A percentile compares a stretch with the other conserved stretches of the same genome.
Conservation (phyloP, 352 stramenopile species). For the Phytopythium vexans region DNA sequence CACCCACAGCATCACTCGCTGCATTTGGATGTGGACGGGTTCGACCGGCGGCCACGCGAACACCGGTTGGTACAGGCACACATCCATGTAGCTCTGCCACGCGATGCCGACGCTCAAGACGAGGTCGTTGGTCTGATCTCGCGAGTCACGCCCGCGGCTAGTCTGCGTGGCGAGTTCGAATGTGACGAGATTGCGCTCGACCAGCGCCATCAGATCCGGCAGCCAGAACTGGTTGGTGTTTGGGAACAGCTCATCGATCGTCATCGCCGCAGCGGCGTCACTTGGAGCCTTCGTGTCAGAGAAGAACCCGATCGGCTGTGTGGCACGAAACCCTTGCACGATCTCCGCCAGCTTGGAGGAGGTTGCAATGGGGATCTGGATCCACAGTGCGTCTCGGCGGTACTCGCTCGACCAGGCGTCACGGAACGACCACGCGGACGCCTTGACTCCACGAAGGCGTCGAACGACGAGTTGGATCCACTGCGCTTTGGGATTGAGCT, state of each 20-base stretch:
- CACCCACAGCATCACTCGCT: constrained; percentile 2
- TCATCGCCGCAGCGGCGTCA: not conserved
- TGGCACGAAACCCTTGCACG: not conserved
- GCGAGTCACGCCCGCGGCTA: too few relatives aligned
- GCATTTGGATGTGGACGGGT: constrained; percentile 1
- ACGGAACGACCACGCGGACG: not conserved
- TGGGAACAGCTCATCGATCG: not conserved
- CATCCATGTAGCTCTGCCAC: constrained; percentile 6
- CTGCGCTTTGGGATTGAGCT: not conserved
- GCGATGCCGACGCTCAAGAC: constrained; percentile 3
- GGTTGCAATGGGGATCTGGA: not conserved
- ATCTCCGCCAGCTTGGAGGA: not conserved
- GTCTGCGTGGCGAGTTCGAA: not conserved
- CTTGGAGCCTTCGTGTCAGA: not conserved
- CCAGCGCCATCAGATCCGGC: constrained; percentile 1
- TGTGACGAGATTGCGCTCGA: not conserved
- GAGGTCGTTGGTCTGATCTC: not conserved
- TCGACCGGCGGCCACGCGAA: constrained; percentile 4
- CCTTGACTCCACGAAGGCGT: not conserved
- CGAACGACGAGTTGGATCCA: constrained; percentile 4
- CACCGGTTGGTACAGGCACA: constrained; percentile 4
- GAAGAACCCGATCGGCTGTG: constrained; percentile 3
- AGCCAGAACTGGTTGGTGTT: not conserved
- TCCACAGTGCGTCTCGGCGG: constrained; percentile 3
- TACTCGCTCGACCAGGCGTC: not conserved